A percentile compares a stretch with the other conserved stretches of the same genome.
Conservation (phyloP, 805 yeast genomes). For the Pichia manshurica region DNA sequence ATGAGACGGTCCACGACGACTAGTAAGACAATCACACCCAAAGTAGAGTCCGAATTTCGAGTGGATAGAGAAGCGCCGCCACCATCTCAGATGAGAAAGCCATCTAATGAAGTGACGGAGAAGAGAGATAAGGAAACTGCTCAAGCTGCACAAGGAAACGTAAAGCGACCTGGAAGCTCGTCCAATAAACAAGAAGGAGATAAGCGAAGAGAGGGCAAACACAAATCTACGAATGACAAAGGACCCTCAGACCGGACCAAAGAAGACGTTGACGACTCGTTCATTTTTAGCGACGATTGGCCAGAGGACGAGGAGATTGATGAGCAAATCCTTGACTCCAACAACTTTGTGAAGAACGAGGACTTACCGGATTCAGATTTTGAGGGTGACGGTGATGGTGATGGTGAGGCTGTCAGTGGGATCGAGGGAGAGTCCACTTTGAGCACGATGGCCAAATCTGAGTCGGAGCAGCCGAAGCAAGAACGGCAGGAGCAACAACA, state of each 20-base stretch:
- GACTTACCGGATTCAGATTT: constrained; percentile 24
- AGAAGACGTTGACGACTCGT: constrained; percentile 41
- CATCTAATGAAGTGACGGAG: no score
- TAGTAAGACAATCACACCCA: not conserved
- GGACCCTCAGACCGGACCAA: not conserved
- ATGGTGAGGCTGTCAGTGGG: no score
- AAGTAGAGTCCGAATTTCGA: not conserved
- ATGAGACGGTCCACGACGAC: constrained; percentile 21
- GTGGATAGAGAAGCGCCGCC: not conserved
- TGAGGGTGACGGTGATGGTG: constrained; percentile 27
- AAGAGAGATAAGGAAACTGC: not conserved
- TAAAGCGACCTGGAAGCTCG: not conserved
- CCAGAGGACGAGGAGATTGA: constrained; percentile 25
- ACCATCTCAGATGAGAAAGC: no score
- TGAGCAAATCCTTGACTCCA: constrained; percentile 23
- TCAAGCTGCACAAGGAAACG: not conserved
- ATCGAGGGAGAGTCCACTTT: no score
- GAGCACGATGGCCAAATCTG: not conserved
- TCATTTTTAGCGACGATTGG: constrained; percentile 45
- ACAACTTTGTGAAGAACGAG: not conserved
- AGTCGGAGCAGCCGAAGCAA: not conserved
- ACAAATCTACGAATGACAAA: no score
- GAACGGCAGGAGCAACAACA: no score
- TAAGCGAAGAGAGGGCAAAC: constrained; percentile 3
- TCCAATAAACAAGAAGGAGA: not conserved